Evolutionary conservation across 306 rosid species (phyloP), one percentile per base, ranked within the genome.

Genomic region (Rosa persica): DNA sequence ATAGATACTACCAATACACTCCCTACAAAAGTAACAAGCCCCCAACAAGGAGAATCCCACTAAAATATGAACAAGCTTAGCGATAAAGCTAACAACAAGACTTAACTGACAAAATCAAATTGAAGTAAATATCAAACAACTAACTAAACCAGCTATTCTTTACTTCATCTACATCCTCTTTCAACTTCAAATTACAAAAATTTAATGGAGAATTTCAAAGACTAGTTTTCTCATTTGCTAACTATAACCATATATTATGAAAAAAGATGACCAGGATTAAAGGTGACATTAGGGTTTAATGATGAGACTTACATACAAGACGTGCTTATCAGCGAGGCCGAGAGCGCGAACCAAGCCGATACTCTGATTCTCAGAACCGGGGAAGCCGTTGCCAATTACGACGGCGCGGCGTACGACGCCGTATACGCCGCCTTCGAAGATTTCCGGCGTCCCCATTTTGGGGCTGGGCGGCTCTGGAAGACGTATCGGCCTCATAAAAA

Each of bases 381-480:
- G 77, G 77, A 57, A 89, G 19, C 97, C 97, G 81, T 89, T 94
- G 0, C 98, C 96, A 77, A 94, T 89, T 2, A 94, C 90, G 51
- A 94, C 89, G 48, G 98, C 98, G 49, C 98, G 93, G 74, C 96
- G 51, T 52, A 92, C 77, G 72, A 89, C 88, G 80, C 90, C 92
- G 80, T 87, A 91, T 15, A 94, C 82, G 40, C 94, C 97, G 12
- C 90, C 90, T 89, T 94, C 97, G 74, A 94, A 94, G 79, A 94
- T 92, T n/a, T 94, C 98, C 0, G 94, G 80, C 15, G 85, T 83
- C n/a, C 83, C 86, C 19, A 70, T 38, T 58, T 83, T 88, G 83
- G 96, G 94, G 87, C 94, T 89, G 12, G 90, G 92, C 17, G 97
- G 98, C 86, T 92, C 94, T 8, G 90, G 93, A 76, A 94, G 93